phyloP scores from a whole-genome alignment of 2,329 filamentous ascomycete species.

The Calycina herbarum region DNA sequence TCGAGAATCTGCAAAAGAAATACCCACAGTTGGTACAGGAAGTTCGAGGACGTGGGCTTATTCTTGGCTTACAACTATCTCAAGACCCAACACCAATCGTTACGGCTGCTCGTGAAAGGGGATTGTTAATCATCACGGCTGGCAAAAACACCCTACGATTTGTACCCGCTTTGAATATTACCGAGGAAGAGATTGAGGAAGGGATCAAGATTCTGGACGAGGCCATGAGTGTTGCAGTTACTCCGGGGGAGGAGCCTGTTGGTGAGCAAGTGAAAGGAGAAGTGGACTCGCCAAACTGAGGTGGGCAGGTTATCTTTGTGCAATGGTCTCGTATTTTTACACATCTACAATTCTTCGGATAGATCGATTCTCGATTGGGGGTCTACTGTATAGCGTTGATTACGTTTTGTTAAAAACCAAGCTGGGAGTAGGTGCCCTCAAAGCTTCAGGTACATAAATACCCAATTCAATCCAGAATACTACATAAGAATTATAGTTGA shows the following conservation, averaged over 20 bases:
- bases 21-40: conserved; percentile 75
- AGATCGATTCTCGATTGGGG: background rate
- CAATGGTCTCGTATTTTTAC: background rate
- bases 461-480: background rate
- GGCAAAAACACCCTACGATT: conserved; percentile 91
- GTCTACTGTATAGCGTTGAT: background rate
- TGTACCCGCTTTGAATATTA: conserved; percentile 82
- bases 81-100: conserved; percentile 73
- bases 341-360: background rate
- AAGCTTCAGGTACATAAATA: conserved; percentile 1
- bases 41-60: conserved; percentile 78
- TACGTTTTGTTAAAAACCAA: background rate
- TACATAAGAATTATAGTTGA: no score
- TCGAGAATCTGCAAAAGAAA: conserved; percentile 54
- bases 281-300: conserved; percentile 32
- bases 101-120: conserved; percentile 82
- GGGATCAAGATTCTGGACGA: conserved; percentile 76
- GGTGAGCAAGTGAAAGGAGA: conserved; percentile 29
- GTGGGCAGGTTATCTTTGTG: background rate
- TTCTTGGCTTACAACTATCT: conserved; percentile 81
- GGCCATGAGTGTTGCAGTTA: conserved; percentile 46
- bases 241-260: conserved; percentile 18
- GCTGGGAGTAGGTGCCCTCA: background rate
- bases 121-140: conserved; percentile 86
- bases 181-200: conserved; percentile 74